Evolutionary conservation across 2,329 filamentous ascomycete species (phyloP).

Genomic region (Cladosporium colombiae): DNA sequence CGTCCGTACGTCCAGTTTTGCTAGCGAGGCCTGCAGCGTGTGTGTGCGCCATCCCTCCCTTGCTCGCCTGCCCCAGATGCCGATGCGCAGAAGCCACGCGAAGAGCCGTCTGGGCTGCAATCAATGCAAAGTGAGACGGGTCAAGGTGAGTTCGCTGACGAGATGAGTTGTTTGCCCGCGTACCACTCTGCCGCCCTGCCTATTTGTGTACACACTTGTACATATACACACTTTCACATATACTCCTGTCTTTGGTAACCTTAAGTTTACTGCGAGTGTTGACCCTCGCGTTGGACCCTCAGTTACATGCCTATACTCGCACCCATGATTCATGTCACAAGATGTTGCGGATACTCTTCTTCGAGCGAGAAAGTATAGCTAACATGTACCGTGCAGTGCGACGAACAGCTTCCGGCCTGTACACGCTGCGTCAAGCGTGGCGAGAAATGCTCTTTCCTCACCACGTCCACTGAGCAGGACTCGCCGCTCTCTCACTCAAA

Average conservation of each 20-base stretch:
- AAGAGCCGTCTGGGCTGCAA: conserved; percentile 32
- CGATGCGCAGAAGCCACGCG: conserved; percentile 27
- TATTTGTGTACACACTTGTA: neutral
- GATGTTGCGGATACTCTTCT: neutral
- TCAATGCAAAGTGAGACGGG: conserved; percentile 32
- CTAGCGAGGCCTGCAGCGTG: conserved; percentile 1
- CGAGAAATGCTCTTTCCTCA: conserved; percentile 27
- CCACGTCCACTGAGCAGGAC: neutral
- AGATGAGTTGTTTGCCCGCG: neutral
- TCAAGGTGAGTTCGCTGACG: conserved; percentile 27
- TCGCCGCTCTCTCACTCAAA: conserved; percentile 12
- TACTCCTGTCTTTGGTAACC: neutral
- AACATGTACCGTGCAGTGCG: conserved; percentile 8
- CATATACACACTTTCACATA: neutral
- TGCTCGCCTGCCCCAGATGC: conserved; percentile 7
- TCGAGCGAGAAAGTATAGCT: neutral
- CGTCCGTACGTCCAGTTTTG: neutral
- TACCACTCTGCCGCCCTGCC: neutral
- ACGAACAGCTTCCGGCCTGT: conserved; percentile 11
- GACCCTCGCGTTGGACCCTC: neutral
- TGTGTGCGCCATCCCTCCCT: neutral
- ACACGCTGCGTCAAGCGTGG: conserved; percentile 25
- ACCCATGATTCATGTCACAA: conserved; percentile 4
- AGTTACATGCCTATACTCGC: neutral
- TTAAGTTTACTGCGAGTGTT: neutral